Percentiles rank a stretch among this genome's conserved stretches.
Evolutionary conservation across 192 early-diverging fungal genomes (phyloP).

Genomic region (Umbelopsis isabellina): DNA sequence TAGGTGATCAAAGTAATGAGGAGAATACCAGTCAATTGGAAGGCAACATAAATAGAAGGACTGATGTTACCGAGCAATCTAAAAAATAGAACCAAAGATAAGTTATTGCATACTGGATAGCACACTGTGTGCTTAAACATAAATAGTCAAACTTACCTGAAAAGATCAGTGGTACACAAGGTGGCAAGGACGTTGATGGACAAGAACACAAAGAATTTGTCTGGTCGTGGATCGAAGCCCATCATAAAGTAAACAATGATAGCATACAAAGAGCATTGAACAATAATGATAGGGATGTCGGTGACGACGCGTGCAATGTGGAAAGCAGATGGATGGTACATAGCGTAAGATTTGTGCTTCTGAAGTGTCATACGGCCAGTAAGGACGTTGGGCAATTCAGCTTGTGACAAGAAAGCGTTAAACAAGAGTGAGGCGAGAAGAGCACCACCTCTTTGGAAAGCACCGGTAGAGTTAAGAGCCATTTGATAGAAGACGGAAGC

Average conservation of each 20-base stretch:
- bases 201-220: constrained; percentile 56
- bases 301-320: constrained; percentile 56
- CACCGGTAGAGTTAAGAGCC: constrained; percentile 56
- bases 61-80: constrained; percentile 54
- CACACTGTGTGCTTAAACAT: constrained; percentile 44
- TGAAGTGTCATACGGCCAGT: constrained; percentile 71
- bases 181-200: constrained; percentile 49
- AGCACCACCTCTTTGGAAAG: constrained; percentile 77
- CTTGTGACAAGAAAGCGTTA: constrained; percentile 62
- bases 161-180: constrained; percentile 43
- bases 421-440: constrained; percentile 64
- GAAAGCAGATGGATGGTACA: constrained; percentile 64
- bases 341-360: constrained; percentile 78
- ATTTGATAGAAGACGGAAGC: constrained; percentile 70
- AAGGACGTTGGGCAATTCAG: constrained; percentile 72
- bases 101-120: background rate
- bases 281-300: constrained; percentile 52
- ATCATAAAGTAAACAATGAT: constrained; percentile 62
- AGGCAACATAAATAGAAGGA: constrained; percentile 54
- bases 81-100: background rate
- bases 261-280: constrained; percentile 54
- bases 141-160: constrained; percentile 9
- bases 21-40: constrained; percentile 53
- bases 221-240: constrained; percentile 46
- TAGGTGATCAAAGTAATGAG: constrained; percentile 58